Conservation (phyloP, 208 protist genomes). For the Trypanosomatidae sp. region DNA sequence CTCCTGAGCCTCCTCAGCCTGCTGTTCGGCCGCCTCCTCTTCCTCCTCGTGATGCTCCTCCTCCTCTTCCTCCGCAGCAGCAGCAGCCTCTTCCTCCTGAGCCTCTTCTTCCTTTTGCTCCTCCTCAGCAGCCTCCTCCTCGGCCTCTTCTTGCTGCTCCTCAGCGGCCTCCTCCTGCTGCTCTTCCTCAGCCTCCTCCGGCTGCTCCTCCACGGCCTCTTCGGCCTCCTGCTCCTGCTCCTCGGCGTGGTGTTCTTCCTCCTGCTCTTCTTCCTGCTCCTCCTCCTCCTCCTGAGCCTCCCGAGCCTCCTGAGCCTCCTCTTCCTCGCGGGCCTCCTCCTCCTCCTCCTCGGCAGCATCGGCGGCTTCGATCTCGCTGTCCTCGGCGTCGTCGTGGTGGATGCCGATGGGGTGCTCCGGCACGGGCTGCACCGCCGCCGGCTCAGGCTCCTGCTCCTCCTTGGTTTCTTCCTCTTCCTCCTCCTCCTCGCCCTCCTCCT, state of each 20-base stretch:
- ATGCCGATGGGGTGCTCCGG: conserved; percentile 13
- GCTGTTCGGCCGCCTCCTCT: conserved; percentile 15
- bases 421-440: too few species aligned
- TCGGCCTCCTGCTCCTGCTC: not conserved
- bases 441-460: not conserved
- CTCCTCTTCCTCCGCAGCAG: too few species aligned
- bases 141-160: too few species aligned
- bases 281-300: not conserved
- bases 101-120: too few species aligned
- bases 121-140: too few species aligned
- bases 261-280: not conserved
- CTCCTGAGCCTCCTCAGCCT: too few species aligned
- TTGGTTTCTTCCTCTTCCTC: conserved; percentile 15
- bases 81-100: too few species aligned
- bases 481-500: conserved; percentile 1
- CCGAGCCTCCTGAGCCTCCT: too few species aligned
- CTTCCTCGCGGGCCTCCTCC: too few species aligned
- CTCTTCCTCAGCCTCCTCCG: not conserved
- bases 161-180: conserved; percentile 5
- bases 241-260: conserved; percentile 3
- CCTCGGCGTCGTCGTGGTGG: conserved; percentile 7
- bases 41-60: conserved; percentile 7
- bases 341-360: not conserved
- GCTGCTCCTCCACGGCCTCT: not conserved
- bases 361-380: conserved; percentile 6